These are phyloP conservation scores for Capronia americana DNA, from an alignment of 2,329 filamentous ascomycete genomes.

Conservation along the genomic window DNA sequence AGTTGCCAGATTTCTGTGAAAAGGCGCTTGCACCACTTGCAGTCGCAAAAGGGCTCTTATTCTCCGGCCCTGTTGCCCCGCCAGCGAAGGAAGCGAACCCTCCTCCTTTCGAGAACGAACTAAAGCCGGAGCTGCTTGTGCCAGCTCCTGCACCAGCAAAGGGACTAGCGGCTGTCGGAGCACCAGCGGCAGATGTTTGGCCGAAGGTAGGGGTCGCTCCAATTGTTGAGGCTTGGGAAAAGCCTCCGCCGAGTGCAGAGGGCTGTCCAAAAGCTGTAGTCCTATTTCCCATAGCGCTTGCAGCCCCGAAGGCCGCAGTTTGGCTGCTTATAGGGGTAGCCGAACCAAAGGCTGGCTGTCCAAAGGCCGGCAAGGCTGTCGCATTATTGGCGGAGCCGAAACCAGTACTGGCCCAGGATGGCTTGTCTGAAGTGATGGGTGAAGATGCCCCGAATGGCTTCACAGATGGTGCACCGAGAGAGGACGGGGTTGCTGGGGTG, in stretches of 20 bases:
- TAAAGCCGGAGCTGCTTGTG: slow-evolving; percentile 38
- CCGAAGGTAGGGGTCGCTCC: slow-evolving; percentile 33
- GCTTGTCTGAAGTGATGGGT: slow-evolving; percentile 40
- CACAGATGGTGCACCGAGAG: slow-evolving; percentile 38
- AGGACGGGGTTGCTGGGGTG: slow-evolving; percentile 14
- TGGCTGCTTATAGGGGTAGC: slow-evolving; percentile 41
- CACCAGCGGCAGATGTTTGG: slow-evolving; percentile 29
- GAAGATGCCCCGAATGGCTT: slow-evolving; percentile 40
- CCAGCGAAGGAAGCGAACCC: slow-evolving; percentile 38
- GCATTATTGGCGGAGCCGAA: slow-evolving; percentile 32
- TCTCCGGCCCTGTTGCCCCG: slow-evolving; percentile 28
- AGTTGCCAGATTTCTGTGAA: slow-evolving; percentile 36
- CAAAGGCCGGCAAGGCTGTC: slow-evolving; percentile 30
- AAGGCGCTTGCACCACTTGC: slow-evolving; percentile 40
- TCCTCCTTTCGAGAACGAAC: slow-evolving; percentile 40
- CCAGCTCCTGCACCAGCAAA: slow-evolving; percentile 31
- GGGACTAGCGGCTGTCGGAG: slow-evolving; percentile 27
- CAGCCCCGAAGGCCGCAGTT: slow-evolving; percentile 45
- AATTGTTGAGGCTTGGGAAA: slow-evolving; percentile 24
- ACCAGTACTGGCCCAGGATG: slow-evolving; percentile 40
- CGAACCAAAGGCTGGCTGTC: slow-evolving; percentile 46
- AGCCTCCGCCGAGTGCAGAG: slow-evolving; percentile 24
- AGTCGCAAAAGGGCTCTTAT: slow-evolving; percentile 42
- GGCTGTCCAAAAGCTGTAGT: slow-evolving; percentile 45
- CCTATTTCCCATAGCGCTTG: slow-evolving; percentile 44